Conservation (phyloP, 176 grass and related monocot species). For the Tillandsia fasciculata region DNA sequence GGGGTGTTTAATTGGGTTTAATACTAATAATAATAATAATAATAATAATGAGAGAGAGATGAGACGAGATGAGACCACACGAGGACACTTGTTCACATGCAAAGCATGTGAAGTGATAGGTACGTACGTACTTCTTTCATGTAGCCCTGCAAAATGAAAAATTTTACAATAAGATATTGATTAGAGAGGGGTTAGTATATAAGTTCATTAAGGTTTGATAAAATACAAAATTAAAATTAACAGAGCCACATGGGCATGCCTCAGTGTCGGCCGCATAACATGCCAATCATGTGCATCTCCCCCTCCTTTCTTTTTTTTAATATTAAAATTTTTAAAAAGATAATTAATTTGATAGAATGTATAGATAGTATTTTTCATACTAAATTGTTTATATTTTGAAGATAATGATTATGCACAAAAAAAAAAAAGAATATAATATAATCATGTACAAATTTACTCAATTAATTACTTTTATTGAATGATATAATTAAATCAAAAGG, state of each 20-base stretch:
- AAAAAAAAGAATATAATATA: too few relatives aligned
- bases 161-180: background rate
- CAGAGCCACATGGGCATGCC: constrained; percentile 1
- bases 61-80: background rate
- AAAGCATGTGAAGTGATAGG: constrained; percentile 10
- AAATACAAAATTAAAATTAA: background rate
- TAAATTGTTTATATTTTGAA: too few relatives aligned
- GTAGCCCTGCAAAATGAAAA: background rate
- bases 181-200: background rate
- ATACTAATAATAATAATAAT: too few relatives aligned
- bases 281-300: constrained; percentile 11
- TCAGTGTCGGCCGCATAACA: constrained; percentile 10
- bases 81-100: constrained; percentile 14
- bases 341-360: too few relatives aligned
- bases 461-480: background rate
- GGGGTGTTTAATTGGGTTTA: too few relatives aligned
- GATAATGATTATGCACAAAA: background rate
- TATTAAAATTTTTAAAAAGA: too few relatives aligned
- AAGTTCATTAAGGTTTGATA: background rate
- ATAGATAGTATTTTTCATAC: too few relatives aligned
- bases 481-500: background rate
- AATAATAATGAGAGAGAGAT: too few relatives aligned
- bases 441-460: background rate
- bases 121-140: background rate
- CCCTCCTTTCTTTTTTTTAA: background rate